Evolutionary conservation across 176 grass and related monocot species (phyloP).

Genomic region (Musa acuminata): DNA sequence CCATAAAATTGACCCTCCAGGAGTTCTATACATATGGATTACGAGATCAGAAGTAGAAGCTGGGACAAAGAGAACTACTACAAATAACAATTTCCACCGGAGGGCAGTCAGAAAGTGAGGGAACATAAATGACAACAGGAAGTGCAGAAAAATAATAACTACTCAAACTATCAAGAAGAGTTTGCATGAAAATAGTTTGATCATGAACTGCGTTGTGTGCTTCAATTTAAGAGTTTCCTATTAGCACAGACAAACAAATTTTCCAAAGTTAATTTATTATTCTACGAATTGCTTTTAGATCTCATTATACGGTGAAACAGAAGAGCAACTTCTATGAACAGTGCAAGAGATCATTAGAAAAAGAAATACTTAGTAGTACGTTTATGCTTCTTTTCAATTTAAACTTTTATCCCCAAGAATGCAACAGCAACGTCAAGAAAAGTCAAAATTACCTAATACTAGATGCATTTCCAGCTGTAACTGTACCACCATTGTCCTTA

Average conservation of each 20-base stretch:
- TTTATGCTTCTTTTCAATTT: too few species aligned
- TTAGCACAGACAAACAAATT: not conserved
- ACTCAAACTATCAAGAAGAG: not conserved
- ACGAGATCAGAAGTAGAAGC: too few species aligned
- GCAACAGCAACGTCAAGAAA: not conserved
- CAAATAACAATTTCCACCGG: not conserved
- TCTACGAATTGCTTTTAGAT: too few species aligned
- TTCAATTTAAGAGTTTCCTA: not conserved
- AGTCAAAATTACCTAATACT: conserved; percentile 50
- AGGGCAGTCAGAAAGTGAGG: not conserved
- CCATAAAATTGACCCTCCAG: too few species aligned
- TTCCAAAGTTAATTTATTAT: too few species aligned
- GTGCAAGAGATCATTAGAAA: too few species aligned
- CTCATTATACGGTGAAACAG: too few species aligned
- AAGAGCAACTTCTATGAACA: too few species aligned
- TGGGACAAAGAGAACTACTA: not conserved
- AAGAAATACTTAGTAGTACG: too few species aligned
- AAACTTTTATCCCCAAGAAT: not conserved
- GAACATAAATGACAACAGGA: not conserved
- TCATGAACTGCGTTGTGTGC: not conserved
- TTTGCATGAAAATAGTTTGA: not conserved
- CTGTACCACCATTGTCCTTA: conserved; percentile 68
- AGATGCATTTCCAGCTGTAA: conserved; percentile 94
- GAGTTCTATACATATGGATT: too few species aligned
- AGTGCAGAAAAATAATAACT: not conserved